Evolutionary conservation across 2,329 filamentous ascomycete genomes (phyloP).

Genomic region (Colletotrichum brevisporum): DNA sequence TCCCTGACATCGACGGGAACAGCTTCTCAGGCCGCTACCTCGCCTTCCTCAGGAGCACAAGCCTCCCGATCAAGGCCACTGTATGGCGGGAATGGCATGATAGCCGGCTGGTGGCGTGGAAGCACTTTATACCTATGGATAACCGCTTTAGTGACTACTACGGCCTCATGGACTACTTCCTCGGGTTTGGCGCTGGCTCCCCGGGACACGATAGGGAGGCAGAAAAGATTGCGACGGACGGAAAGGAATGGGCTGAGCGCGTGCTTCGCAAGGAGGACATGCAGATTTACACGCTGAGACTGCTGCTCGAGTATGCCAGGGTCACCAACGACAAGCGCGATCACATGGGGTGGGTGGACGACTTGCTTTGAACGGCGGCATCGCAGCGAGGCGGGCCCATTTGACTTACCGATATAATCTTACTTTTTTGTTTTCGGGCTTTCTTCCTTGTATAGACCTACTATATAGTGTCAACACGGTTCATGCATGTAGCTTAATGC

Average conservation of each 20-base stretch:
- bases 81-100: conserved; percentile 88
- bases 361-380: conserved; percentile 51
- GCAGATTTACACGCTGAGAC: conserved; percentile 76
- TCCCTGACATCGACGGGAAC: conserved; percentile 84
- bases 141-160: conserved; percentile 80
- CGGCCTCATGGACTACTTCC: conserved; percentile 81
- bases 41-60: conserved; percentile 78
- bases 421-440: too few species aligned
- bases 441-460: too few species aligned
- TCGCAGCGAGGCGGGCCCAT: too few species aligned
- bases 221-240: conserved; percentile 74
- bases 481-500: too few species aligned
- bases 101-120: conserved; percentile 79
- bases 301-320: conserved; percentile 75
- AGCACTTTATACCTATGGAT: conserved; percentile 86
- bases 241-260: conserved; percentile 77
- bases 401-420: too few species aligned
- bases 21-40: conserved; percentile 78
- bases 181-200: conserved; percentile 67
- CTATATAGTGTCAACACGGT: too few species aligned
- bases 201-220: conserved; percentile 70
- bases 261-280: conserved; percentile 81
- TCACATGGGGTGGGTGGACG: conserved; percentile 68
- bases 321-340: conserved; percentile 66
- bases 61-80: conserved; percentile 83